Evolutionary conservation across 106 monocot species (phyloP), one percentile per base, ranked within the genome.

Genomic region (Acorus calamus): DNA sequence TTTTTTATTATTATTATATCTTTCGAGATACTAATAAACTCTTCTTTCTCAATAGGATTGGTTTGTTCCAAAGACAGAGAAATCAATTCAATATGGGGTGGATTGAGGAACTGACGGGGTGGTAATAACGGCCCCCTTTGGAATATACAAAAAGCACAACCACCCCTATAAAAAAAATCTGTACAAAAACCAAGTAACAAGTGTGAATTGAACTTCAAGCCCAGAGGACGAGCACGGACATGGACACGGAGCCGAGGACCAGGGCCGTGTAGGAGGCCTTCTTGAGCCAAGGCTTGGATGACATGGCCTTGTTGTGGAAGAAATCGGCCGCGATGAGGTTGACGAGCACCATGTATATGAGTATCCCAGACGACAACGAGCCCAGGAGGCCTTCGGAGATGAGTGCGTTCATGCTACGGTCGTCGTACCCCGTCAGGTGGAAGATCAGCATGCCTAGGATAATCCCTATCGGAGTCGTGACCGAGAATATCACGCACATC

Each of bases 191-290:
- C n/a, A n/a, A n/a, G n/a, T n/a, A n/a, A n/a, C n/a, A n/a, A n/a
- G n/a, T n/a, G n/a, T n/a, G n/a, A n/a, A n/a, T n/a, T n/a, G 10
- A 42, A 47, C 1, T 3, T 7, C 4, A 94, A 10, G 94, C 89
- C 94, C 89, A 94, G 13, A 94, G 79, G 4, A 89, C 94, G 50
- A 94, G 86, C 49, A 94, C 61, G 42, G 94, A 94, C 94, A 94
- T 90, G 6, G 89, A 79, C 14, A 86, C 69, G 50, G 89, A 90
- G 68, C 94, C 94, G 45, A 89, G 73, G 43, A 87, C 87, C 45
- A 94, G 72, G 2, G 80, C 81, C 42, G 72, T 47, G 61, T 79
- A 94, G 14, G 71, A 84, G 28, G 62, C 47, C 82, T 80, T 90
- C 71, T 87, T 89, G 70, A 94, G 61, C 11, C 54, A 7, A 11